Evolutionary conservation across 257 asterid genomes (phyloP), one percentile per base, ranked within the genome.

Genomic region (Paulownia fortunei): DNA sequence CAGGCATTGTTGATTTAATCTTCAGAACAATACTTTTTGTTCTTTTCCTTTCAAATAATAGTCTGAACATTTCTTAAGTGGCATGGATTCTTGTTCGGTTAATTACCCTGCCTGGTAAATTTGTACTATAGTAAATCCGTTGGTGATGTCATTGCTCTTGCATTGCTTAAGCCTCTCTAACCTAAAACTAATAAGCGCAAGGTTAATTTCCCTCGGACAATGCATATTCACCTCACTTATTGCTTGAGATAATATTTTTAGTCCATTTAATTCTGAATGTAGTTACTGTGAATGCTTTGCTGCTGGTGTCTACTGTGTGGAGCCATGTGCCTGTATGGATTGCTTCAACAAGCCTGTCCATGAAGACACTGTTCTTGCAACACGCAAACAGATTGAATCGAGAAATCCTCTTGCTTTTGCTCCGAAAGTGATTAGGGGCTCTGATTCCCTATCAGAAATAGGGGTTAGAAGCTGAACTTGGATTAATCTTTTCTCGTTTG

Each of bases 271-370:
- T 73, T 76, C 24, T 61, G 23, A 44, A 51, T 82, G 67, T 72
- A 90, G 96, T 63, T 90, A 90, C 80, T 90, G 96, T 66, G 96
- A 90, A 77, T 90, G 96, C 83, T 90, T 90, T 69, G 93, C 96
- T 76, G 96, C 96, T 42, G 96, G 96, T 27, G 84, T 88, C 16
- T 90, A 90, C 81, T 90, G 96, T 51, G 82, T 81, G 71, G 96
- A 87, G 81, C 89, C 92, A 32, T 90, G 96, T 80, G 86, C 90
- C 3, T 90, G 96, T 72, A 58, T 85, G 19, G 92, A 86, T 73
- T 90, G 96, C 83, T 90, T 87, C 82, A 90, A 90, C 82, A 88
- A 87, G 67, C 96, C 93, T 11, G 32, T 82, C 30, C 87, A 90
- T 32, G 96, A 85, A 79, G 92, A 88, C 81, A 85, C 86, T n/a